Base-by-base conservation (phyloP, 106 monocot genomes). In the Phalaenopsis aphrodite region DNA sequence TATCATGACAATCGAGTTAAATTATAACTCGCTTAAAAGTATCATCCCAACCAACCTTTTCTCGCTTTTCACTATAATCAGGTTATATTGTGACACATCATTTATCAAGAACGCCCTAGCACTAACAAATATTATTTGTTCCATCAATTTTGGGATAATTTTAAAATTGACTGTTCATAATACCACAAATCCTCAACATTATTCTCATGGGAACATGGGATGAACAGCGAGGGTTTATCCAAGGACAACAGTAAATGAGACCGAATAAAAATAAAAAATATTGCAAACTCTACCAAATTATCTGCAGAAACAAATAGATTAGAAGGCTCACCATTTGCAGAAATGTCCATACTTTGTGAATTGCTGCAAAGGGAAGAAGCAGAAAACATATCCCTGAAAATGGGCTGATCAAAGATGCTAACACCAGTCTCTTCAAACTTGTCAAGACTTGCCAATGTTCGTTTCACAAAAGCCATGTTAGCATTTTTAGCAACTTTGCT, bases 371-470 rank as follows among this genome's bases (percentile, higher is more conserved):
- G 82, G 77, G 85, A 86, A 77, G 82, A 56, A 72, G 79, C 75
- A 49, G 75, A 76, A 36, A 41, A 87, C 37, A 89, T 85, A 41
- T 89, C 89, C 82, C 77, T 89, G 47, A 89, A 92, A 61, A 72
- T 19, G 68, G 84, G 82, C 41, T 84, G 84, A 73, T 78, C 58
- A 78, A 89, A 92, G 57, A 85, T 84, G 77, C 89, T 89, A 21
- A 61, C 82, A 9, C 87, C 86, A 46, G 85, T 84, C 42, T 85
- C 79, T 81, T 92, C 84, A 77, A 84, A 89, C 43, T 84, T 84
- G 19, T 65, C 46, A 56, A 65, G 80, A 67, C 89, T 75, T 76
- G 81, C 87, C 75, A 92, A 81, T 80, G 84, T 84, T 56, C 85
- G 74, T 45, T 73, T 85, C 24, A 89, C 77, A 82, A 92, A 86